Evolutionary conservation across 139 green algal genomes (phyloP), one percentile per base, ranked within the genome.

Genomic region (Pedinophyceae sp.): DNA sequence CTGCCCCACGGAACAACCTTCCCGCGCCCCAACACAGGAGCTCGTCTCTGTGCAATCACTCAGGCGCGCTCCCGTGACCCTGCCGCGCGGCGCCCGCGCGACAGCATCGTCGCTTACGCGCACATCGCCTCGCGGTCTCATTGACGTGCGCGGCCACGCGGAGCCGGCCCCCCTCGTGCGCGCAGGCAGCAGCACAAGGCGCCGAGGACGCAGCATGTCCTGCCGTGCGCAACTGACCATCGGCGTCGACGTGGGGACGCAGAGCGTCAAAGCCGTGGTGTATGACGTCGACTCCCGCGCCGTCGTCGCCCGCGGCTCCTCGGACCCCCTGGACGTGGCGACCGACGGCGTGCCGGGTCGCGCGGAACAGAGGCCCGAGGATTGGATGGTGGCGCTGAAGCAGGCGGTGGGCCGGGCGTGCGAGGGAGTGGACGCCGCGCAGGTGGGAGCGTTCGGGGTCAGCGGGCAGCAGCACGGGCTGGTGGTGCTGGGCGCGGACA

Each of bases 381-480:
- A 61, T 1, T 93, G 83, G 82, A 58, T 86, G 1, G 58, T 84
- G 53, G 62, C 53, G 0, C 13, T 65, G 0, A 50, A 54, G 22
- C 27, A 67, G 27, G 62, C 55, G 5, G 57, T 69, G 5, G 30
- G 41, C 1, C 34, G 70, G 27, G 71, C 71, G 2, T 55, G 83
- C 17, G 25, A 30, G 1, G 52, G 30, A 2, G 27, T 67, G 7
- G 64, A 68, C 19, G 6, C 24, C 0, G 53, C 25, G 10, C 25
- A 49, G 1, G 68, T 95, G 0, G 49, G 38, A 17, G 81, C 38
- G 0, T 58, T 95, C 0, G 78, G 61, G 26, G 86, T 95, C 10
- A 84, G 69, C 38, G 86, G 86, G 2, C 86, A 95, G 75, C 86
- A 94, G 68, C 86, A 95, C 58, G 86, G 83, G 1, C 52, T 93